Evolutionary conservation across 106 monocot species (phyloP), one percentile per base, ranked within the genome.

Genomic region (Acanthochlamys bracteata): DNA sequence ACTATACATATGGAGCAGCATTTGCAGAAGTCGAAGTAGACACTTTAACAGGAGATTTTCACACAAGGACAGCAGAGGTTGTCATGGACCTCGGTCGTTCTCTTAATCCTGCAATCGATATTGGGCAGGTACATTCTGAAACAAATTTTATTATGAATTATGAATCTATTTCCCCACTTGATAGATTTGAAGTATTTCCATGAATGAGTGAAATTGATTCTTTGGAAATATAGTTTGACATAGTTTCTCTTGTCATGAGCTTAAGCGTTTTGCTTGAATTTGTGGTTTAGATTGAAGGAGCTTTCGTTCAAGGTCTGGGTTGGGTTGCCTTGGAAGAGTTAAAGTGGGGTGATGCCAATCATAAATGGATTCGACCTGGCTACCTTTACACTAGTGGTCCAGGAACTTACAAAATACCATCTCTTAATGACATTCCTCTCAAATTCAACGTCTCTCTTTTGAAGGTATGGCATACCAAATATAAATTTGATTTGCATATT

Each of bases 1-100:
- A 98, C 71, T 86, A 63, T 73, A 92, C 91, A 19, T 98, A 88
- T 75, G 98, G 92, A 65, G 83, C 86, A 55, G 82, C 98, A 56
- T 91, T 88, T 79, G 85, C 91, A 7, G 91, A 92, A 75, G 98
- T 98, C 62, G 98, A 98, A 79, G 80, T 98, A 13, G 98, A 98
- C 58, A 81, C 85, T 4, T 60, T 98, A 62, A 92, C 98, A 20
- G 98, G 98, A 43, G 98, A 92, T 81, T 98, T 98, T 49, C 74
- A 85, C 53, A 92, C 92, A 2, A 78, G 72, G 57, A 66, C 72
- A 17, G 88, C 76, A 11, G 81, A 98, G 65, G 79, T 98, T 55
- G 67, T 98, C 42, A 92, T 98, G 98, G 98, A 98, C 69, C 83
- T 89, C 66, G 98, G 98, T 4, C 67, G 67, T 79, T 92, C 98